These are phyloP conservation scores for Herpetospermum pedunculosum DNA, from an alignment of 306 rosid genomes.

Conservation along the genomic window DNA sequence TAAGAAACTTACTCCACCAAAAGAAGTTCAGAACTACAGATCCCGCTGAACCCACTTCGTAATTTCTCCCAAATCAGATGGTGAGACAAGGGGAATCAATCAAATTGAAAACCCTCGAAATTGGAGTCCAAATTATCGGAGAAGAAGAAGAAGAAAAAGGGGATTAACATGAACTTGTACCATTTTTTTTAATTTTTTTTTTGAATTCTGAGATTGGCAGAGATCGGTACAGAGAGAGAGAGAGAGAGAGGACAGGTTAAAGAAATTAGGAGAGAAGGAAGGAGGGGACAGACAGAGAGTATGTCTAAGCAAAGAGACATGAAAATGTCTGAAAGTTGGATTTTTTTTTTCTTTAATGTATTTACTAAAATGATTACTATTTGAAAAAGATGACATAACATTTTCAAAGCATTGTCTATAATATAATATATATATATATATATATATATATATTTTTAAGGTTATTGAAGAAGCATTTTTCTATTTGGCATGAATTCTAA, in stretches of 20 bases:
- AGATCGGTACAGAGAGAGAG: constrained; percentile 38
- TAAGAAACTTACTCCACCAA: constrained; percentile 25
- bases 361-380: constrained; percentile 5
- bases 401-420: not conserved
- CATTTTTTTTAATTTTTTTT: constrained; percentile 10
- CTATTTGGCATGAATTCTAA: constrained; percentile 2
- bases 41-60: constrained; percentile 34
- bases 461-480: not conserved
- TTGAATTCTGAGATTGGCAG: constrained; percentile 41
- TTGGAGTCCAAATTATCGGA: constrained; percentile 23
- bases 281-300: constrained; percentile 5
- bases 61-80: constrained; percentile 37
- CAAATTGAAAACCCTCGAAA: constrained; percentile 21
- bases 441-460: not conserved
- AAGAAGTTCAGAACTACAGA: constrained; percentile 28
- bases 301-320: constrained; percentile 8
- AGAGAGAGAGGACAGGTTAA: not conserved
- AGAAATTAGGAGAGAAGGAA: constrained; percentile 43
- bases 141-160: not conserved
- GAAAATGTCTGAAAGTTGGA: constrained; percentile 7
- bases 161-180: constrained; percentile 27
- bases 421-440: not conserved
- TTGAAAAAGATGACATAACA: not conserved
- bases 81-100: constrained; percentile 18
- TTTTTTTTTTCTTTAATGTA: not conserved